Evolutionary conservation across 2,329 filamentous ascomycete species (phyloP).

Genomic region (Xylariaceae sp.): DNA sequence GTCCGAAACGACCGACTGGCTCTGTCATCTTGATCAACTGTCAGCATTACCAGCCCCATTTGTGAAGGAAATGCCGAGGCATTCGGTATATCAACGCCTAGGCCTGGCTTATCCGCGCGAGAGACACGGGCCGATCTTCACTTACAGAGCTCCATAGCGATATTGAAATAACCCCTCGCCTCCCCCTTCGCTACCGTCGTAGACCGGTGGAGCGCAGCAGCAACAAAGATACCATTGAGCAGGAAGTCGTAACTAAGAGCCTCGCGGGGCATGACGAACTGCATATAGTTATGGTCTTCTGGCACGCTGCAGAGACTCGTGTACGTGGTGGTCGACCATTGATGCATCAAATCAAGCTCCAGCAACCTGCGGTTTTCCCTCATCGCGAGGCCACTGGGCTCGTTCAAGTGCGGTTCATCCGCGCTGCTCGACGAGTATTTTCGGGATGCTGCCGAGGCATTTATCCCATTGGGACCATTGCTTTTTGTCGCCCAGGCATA

Average conservation of each 20-base stretch:
- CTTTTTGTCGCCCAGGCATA: slow-evolving; percentile 21
- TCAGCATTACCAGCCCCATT: slow-evolving; percentile 2
- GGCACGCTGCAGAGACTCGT: slow-evolving; percentile 35
- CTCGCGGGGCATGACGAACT: slow-evolving; percentile 31
- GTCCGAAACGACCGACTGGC: slow-evolving; percentile 31
- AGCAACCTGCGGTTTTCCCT: slow-evolving; percentile 27
- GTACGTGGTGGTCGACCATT: slow-evolving; percentile 44
- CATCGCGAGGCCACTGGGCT: slow-evolving; percentile 9
- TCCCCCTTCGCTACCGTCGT: slow-evolving; percentile 17
- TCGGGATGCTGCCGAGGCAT: slow-evolving; percentile 2
- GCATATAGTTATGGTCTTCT: slow-evolving; percentile 33
- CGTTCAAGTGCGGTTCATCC: slow-evolving; percentile 5
- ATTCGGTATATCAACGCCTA: not conserved
- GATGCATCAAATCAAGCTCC: slow-evolving; percentile 48
- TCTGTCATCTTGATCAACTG: slow-evolving; percentile 22
- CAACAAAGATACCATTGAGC: slow-evolving; percentile 35
- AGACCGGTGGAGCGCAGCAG: slow-evolving; percentile 33
- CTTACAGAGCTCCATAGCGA: slow-evolving; percentile 33
- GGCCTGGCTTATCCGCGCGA: not conserved
- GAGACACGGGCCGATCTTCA: not conserved
- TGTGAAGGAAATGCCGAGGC: not conserved
- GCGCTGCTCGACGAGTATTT: slow-evolving; percentile 8
- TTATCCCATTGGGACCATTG: not conserved
- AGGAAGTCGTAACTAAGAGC: slow-evolving; percentile 37
- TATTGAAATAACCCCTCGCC: slow-evolving; percentile 25